These are phyloP conservation scores for Ophiocordyceps unilateralis DNA, from an alignment of 2,329 filamentous ascomycete species.

Conservation along the genomic window DNA sequence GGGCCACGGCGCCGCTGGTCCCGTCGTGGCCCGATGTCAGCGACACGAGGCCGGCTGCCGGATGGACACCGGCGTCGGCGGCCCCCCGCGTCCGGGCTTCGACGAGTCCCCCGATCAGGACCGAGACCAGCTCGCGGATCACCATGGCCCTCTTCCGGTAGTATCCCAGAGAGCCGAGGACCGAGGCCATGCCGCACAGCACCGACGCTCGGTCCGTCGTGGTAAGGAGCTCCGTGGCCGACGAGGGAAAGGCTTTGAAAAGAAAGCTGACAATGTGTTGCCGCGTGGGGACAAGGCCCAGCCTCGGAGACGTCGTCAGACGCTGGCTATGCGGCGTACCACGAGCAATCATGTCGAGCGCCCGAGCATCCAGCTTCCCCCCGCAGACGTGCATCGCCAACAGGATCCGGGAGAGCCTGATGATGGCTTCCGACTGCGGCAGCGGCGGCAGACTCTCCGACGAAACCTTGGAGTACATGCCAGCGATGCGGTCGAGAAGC, in stretches of 20 bases:
- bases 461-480: constrained; percentile 53
- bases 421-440: constrained; percentile 53
- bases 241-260: constrained; percentile 54
- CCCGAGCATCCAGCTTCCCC: constrained; percentile 42
- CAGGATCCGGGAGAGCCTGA: constrained; percentile 56
- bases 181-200: constrained; percentile 70
- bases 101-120: constrained; percentile 68
- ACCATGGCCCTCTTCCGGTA: constrained; percentile 85
- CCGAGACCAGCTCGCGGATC: constrained; percentile 66
- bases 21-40: constrained; percentile 39
- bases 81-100: constrained; percentile 85
- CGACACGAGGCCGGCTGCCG: constrained; percentile 69
- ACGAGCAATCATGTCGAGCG: constrained; percentile 47
- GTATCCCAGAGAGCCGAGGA: constrained; percentile 63
- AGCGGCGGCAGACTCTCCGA: constrained; percentile 55
- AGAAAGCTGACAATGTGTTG: constrained; percentile 47
- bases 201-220: constrained; percentile 63
- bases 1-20: constrained; percentile 30
- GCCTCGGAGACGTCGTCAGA: constrained; percentile 33
- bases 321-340: constrained; percentile 36
- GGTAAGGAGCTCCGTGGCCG: constrained; percentile 47
- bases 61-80: constrained; percentile 91
- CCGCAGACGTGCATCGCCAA: constrained; percentile 47
- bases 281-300: constrained; percentile 38
- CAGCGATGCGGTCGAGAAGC: constrained; percentile 55